A percentile compares a stretch with the other conserved stretches of the same genome.
Conservation (phyloP, 2,329 filamentous ascomycete species). For the Penicillium sp. region DNA sequence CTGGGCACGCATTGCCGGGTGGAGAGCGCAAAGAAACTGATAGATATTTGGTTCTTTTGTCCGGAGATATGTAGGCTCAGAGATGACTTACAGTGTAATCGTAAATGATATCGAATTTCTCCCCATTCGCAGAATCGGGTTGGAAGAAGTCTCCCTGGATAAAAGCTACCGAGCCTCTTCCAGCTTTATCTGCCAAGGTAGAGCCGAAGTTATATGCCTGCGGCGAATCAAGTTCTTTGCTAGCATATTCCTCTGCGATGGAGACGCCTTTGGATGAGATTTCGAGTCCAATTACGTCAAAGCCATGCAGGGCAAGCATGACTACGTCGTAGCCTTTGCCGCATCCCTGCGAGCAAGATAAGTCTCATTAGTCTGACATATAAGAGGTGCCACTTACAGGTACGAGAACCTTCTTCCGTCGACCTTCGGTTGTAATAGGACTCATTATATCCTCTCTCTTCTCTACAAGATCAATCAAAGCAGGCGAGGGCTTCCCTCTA, state of each 20-base stretch:
- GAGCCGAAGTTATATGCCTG: slow-evolving; percentile 24
- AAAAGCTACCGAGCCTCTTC: slow-evolving; percentile 58
- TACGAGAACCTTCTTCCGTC: slow-evolving; percentile 33
- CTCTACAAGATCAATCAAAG: slow-evolving; percentile 35
- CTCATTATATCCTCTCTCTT: slow-evolving; percentile 20
- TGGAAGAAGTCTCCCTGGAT: slow-evolving; percentile 69
- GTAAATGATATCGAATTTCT: slow-evolving; percentile 66
- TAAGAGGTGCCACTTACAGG: slow-evolving; percentile 23
- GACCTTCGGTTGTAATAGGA: slow-evolving; percentile 21
- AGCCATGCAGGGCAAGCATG: slow-evolving; percentile 38
- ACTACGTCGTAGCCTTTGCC: slow-evolving; percentile 40
- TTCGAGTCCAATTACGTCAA: slow-evolving; percentile 36
- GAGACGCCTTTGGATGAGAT: slow-evolving; percentile 31
- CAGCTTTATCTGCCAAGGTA: neutral
- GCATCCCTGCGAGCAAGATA: too few relatives aligned
- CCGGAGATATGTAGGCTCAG: neutral
- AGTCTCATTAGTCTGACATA: neutral
- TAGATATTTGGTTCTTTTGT: neutral
- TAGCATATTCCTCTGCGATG: slow-evolving; percentile 26
- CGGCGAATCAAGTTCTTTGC: slow-evolving; percentile 20
- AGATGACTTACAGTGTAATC: slow-evolving; percentile 62
- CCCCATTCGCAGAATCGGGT: slow-evolving; percentile 8
- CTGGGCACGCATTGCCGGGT: slow-evolving; percentile 54
- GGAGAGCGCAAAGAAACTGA: slow-evolving; percentile 68
- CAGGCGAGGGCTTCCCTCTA: slow-evolving; percentile 34